A percentile compares a stretch with the other conserved stretches of the same genome.
phyloP scores from a whole-genome alignment of 768 basidiomycete species.

The Tulasnella sp. region DNA sequence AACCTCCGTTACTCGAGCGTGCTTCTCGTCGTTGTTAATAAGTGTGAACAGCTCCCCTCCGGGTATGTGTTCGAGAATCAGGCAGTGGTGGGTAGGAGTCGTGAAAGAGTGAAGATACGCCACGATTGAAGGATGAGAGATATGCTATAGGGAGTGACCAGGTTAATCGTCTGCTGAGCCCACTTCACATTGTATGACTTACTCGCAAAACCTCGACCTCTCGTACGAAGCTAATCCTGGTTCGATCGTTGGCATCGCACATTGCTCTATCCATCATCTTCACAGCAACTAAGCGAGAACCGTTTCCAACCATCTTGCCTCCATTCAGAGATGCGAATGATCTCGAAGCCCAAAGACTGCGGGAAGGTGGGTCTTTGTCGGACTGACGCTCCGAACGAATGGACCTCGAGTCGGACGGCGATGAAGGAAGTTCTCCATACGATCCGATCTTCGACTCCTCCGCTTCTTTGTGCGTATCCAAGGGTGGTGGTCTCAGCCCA shows the following conservation, averaged over 20 bases:
- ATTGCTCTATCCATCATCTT: constrained; percentile 38
- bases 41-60: constrained; percentile 78
- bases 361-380: background rate
- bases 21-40: constrained; percentile 34
- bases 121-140: constrained; percentile 72
- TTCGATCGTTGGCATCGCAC: constrained; percentile 51
- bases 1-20: constrained; percentile 29
- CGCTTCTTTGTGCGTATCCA: background rate
- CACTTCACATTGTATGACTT: constrained; percentile 22
- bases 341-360: background rate
- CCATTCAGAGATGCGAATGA: background rate
- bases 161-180: background rate
- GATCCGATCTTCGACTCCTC: background rate
- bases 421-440: background rate
- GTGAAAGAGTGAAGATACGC: constrained; percentile 59
- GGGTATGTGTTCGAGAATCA: constrained; percentile 61
- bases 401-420: background rate
- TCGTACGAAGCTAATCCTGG: constrained; percentile 63
- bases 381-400: background rate
- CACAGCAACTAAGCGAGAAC: constrained; percentile 35
- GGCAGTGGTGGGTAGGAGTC: constrained; percentile 58
- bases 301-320: background rate
- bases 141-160: constrained; percentile 36
- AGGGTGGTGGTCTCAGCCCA: constrained; percentile 10
- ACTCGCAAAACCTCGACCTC: constrained; percentile 80